These are phyloP conservation scores for Serendipita vermifera DNA, from an alignment of 768 basidiomycete species.

Conservation along the genomic window DNA sequence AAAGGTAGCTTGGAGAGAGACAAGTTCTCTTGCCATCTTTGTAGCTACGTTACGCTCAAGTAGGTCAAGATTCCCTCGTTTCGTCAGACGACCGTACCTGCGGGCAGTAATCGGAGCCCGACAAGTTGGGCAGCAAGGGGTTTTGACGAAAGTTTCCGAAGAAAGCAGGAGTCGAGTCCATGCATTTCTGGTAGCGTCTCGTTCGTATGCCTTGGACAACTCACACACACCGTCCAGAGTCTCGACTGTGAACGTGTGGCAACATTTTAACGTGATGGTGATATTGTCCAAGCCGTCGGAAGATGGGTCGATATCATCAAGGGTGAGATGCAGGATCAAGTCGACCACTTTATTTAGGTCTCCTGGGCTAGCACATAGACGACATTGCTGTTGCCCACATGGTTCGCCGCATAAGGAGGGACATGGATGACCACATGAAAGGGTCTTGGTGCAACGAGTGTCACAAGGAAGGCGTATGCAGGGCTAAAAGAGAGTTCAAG, in stretches of 20 bases:
- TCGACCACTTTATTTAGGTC: conserved; percentile 39
- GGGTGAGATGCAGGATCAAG: conserved; percentile 38
- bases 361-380: conserved; percentile 30
- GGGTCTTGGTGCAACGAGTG: conserved; percentile 32
- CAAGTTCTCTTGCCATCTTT: conserved; percentile 36
- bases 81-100: conserved; percentile 49
- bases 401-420: conserved; percentile 62
- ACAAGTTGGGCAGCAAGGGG: conserved; percentile 52
- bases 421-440: conserved; percentile 51
- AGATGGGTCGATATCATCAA: conserved; percentile 36
- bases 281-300: conserved; percentile 33
- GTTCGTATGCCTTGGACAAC: conserved; percentile 39
- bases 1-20: conserved; percentile 21
- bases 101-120: conserved; percentile 41
- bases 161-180: conserved; percentile 26
- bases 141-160: conserved; percentile 25
- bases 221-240: conserved; percentile 50
- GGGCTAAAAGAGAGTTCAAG: conserved; percentile 28
- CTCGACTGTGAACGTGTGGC: conserved; percentile 58
- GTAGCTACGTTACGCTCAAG: conserved; percentile 49
- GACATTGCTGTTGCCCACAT: conserved; percentile 44
- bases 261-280: conserved; percentile 47
- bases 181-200: conserved; percentile 23
- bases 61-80: conserved; percentile 51
- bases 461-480: conserved; percentile 58